Evolutionary conservation across 2,329 filamentous ascomycete genomes (phyloP).

Genomic region (Paraconiothyrium sp.): DNA sequence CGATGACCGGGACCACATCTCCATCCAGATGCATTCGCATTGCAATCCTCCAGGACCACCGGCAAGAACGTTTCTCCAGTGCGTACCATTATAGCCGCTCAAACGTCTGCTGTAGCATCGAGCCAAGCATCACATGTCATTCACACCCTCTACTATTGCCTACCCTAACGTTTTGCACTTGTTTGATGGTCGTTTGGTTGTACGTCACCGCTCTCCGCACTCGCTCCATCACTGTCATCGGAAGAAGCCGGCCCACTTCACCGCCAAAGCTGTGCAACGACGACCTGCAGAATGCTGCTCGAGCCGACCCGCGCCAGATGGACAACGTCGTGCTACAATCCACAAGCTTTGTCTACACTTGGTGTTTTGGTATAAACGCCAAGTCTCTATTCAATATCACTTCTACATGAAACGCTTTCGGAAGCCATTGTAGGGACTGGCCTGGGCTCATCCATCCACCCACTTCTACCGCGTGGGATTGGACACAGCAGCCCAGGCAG

Average conservation of each 20-base stretch:
- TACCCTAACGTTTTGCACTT: neutral
- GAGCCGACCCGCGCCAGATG: constrained; percentile 13
- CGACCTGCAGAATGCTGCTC: constrained; percentile 20
- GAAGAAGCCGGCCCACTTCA: constrained; percentile 26
- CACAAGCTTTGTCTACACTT: constrained; percentile 7
- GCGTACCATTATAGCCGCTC: neutral
- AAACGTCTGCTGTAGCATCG: neutral
- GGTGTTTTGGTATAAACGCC: constrained; percentile 2
- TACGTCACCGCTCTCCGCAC: constrained; percentile 3
- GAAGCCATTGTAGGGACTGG: constrained; percentile 19
- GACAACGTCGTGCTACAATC: constrained; percentile 15
- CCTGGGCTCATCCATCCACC: neutral
- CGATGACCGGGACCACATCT: neutral
- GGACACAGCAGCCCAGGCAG: constrained; percentile 14
- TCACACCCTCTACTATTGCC: neutral
- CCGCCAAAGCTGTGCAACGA: constrained; percentile 46
- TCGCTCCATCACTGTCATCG: constrained; percentile 1
- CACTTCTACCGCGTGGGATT: neutral
- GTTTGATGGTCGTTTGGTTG: neutral
- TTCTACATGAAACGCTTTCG: constrained; percentile 41
- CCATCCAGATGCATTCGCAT: neutral
- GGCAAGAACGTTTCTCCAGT: neutral
- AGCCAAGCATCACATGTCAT: constrained; percentile 2
- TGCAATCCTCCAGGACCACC: neutral
- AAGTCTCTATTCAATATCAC: constrained; percentile 22